Evolutionary conservation across 257 asterid species (phyloP).

Genomic region (Hygrophila difformis): DNA sequence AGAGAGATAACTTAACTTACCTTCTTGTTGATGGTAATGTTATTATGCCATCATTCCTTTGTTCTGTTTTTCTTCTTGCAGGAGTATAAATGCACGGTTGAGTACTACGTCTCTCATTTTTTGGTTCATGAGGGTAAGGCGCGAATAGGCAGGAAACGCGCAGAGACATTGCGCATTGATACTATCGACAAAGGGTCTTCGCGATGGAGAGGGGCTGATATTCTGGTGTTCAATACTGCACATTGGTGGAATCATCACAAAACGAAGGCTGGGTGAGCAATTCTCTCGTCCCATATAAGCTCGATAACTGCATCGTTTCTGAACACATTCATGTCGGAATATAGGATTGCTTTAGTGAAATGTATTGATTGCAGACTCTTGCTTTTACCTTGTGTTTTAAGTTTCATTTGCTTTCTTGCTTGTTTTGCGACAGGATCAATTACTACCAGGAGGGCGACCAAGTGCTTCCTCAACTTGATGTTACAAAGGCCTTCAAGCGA

Average conservation of each 20-base stretch:
- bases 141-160: conserved; percentile 58
- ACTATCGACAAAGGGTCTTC: conserved; percentile 75
- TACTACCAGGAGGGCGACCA: conserved; percentile 79
- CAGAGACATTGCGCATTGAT: conserved; percentile 70
- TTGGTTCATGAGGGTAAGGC: conserved; percentile 82
- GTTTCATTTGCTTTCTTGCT: conserved; percentile 6
- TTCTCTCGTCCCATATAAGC: neutral
- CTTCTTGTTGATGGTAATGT: conserved; percentile 7
- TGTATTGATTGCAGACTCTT: neutral
- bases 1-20: no score
- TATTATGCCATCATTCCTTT: no score
- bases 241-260: conserved; percentile 96
- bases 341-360: no score
- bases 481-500: conserved; percentile 50
- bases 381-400: neutral
- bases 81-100: conserved; percentile 84
- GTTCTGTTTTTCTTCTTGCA: conserved; percentile 17
- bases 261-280: conserved; percentile 75
- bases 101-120: conserved; percentile 74
- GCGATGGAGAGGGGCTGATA: conserved; percentile 85
- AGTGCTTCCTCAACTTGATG: conserved; percentile 68
- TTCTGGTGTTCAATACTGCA: conserved; percentile 85
- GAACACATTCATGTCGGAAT: neutral
- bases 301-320: neutral
- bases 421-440: conserved; percentile 42